phyloP scores from a whole-genome alignment of 805 yeast genomes.

The Suhomyces emberorum region DNA sequence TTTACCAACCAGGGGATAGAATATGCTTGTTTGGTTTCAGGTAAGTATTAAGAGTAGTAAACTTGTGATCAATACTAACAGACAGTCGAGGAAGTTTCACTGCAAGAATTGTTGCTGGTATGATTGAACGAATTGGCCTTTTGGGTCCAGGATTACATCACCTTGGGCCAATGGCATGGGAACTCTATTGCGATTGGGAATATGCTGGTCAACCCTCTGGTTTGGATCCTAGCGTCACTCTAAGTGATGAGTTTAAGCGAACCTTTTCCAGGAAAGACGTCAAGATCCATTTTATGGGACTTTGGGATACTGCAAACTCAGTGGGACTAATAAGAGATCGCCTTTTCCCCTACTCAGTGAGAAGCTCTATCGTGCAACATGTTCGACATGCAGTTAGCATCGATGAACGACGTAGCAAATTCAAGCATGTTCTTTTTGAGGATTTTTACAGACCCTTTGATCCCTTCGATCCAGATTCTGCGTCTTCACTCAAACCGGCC shows the following conservation, averaged over 20 bases:
- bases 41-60: slow-evolving; percentile 14
- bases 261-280: slow-evolving; percentile 50
- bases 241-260: slow-evolving; percentile 51
- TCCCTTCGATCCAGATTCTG: neutral
- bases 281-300: slow-evolving; percentile 55
- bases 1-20: slow-evolving; percentile 48
- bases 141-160: slow-evolving; percentile 53
- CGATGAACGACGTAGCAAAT: slow-evolving; percentile 65
- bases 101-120: slow-evolving; percentile 61
- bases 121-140: slow-evolving; percentile 64
- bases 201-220: slow-evolving; percentile 55
- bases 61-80: slow-evolving; percentile 2
- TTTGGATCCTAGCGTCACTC: slow-evolving; percentile 40
- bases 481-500: neutral
- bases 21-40: slow-evolving; percentile 58
- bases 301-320: slow-evolving; percentile 69
- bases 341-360: slow-evolving; percentile 55
- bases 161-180: slow-evolving; percentile 60
- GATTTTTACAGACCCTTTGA: neutral
- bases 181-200: slow-evolving; percentile 58
- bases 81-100: slow-evolving; percentile 58
- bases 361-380: slow-evolving; percentile 50
- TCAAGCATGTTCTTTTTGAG: slow-evolving; percentile 53
- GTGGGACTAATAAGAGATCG: slow-evolving; percentile 59
- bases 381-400: slow-evolving; percentile 65